phyloP scores from a whole-genome alignment of 169 alveolate genomes.

The Plasmodium gonderi region DNA sequence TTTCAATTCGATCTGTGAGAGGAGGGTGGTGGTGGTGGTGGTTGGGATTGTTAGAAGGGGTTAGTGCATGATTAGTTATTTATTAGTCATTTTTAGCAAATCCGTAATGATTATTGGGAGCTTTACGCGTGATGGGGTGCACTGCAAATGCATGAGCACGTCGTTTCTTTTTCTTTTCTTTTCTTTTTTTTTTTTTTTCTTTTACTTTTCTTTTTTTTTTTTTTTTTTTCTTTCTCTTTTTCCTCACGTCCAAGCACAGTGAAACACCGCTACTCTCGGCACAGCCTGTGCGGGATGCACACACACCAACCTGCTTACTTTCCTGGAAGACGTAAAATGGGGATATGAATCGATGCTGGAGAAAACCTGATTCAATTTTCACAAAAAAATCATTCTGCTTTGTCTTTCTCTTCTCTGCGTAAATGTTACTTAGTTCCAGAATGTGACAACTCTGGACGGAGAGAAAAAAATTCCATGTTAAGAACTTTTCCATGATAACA shows the following conservation, averaged over 20 bases:
- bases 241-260: too few species aligned
- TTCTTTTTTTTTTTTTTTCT: not conserved
- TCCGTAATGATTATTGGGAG: not conserved
- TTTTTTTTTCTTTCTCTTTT: too few species aligned
- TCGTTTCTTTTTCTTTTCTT: not conserved
- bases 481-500: not conserved
- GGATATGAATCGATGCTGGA: not conserved
- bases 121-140: too few species aligned
- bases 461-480: constrained; percentile 15
- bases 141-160: not conserved
- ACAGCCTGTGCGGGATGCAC: too few species aligned
- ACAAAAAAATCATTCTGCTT: constrained; percentile 34
- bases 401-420: constrained; percentile 48
- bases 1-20: constrained; percentile 39
- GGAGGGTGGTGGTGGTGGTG: too few species aligned
- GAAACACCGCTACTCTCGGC: too few species aligned
- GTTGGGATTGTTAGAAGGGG: too few species aligned
- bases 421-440: constrained; percentile 52
- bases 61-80: too few species aligned
- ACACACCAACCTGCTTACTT: constrained; percentile 10
- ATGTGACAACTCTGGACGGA: constrained; percentile 45
- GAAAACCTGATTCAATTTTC: constrained; percentile 26
- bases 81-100: not conserved
- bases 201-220: not conserved
- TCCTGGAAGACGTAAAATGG: constrained; percentile 24